Evolutionary conservation across 2,329 filamentous ascomycete species (phyloP).

Genomic region (Arthroderma sp.): DNA sequence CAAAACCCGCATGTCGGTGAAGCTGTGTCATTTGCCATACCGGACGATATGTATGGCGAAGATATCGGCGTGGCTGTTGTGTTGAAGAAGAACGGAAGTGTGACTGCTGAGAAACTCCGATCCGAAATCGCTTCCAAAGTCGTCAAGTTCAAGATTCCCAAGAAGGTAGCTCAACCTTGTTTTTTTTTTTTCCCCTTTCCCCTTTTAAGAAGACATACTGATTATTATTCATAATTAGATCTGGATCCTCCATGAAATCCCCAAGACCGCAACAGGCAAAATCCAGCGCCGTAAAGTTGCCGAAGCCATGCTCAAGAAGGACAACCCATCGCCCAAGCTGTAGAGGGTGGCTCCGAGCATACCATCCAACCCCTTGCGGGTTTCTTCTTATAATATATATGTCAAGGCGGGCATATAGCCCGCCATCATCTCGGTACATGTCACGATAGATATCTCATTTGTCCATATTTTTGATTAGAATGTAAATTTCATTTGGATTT

Average conservation of each 20-base stretch:
- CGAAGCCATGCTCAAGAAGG: slow-evolving; percentile 66
- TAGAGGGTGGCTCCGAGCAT: slow-evolving; percentile 16
- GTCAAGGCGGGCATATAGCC: too few species aligned
- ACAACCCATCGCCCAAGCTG: slow-evolving; percentile 41
- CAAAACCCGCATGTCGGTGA: slow-evolving; percentile 60
- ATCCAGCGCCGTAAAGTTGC: slow-evolving; percentile 78
- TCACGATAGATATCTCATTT: too few species aligned
- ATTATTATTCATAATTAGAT: slow-evolving; percentile 34
- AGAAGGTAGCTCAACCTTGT: slow-evolving; percentile 44
- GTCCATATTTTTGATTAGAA: too few species aligned
- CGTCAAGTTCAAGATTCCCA: slow-evolving; percentile 75
- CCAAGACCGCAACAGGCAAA: slow-evolving; percentile 86
- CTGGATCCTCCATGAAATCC: slow-evolving; percentile 73
- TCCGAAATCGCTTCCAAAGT: slow-evolving; percentile 55
- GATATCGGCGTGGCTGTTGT: slow-evolving; percentile 68
- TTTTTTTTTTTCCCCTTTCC: background rate
- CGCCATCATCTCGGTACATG: too few species aligned
- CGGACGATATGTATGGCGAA: slow-evolving; percentile 72
- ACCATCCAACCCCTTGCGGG: too few species aligned
- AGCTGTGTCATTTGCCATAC: slow-evolving; percentile 71
- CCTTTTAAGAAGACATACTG: background rate
- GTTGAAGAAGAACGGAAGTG: slow-evolving; percentile 49
- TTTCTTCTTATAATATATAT: too few species aligned
- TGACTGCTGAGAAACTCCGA: slow-evolving; percentile 49
- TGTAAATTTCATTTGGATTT: too few species aligned